A percentile compares a stretch with the other conserved stretches of the same genome.
phyloP scores from a whole-genome alignment of 805 yeast genomes.

The Saccharomycopsis oosterbeekiorum region DNA sequence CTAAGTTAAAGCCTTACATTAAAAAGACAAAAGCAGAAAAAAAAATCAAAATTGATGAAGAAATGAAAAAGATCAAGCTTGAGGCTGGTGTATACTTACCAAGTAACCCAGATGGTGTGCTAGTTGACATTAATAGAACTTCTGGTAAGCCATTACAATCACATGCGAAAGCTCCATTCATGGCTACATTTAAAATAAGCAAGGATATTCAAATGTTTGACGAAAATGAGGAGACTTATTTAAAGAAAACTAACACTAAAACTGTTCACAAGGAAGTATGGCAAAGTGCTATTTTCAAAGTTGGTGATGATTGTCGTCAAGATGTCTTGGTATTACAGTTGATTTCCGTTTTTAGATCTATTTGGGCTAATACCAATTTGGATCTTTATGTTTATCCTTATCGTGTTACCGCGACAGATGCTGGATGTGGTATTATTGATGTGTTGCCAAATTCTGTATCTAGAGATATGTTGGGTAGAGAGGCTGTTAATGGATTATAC shows the following conservation, averaged over 20 bases:
- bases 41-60: slow-evolving; percentile 92
- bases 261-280: slow-evolving; percentile 50
- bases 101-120: slow-evolving; percentile 92
- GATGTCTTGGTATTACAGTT: slow-evolving; percentile 90
- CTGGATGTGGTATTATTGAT: slow-evolving; percentile 98
- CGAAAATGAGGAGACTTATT: slow-evolving; percentile 19
- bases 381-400: slow-evolving; percentile 90
- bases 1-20: slow-evolving; percentile 88
- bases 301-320: slow-evolving; percentile 98
- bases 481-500: slow-evolving; percentile 93
- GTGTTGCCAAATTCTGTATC: slow-evolving; percentile 92
- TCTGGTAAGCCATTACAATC: slow-evolving; percentile 94
- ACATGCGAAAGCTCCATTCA: slow-evolving; percentile 97
- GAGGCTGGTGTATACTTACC: slow-evolving; percentile 86
- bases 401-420: slow-evolving; percentile 96
- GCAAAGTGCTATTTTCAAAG: slow-evolving; percentile 97
- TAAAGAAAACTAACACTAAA: slow-evolving; percentile 23
- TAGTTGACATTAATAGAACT: slow-evolving; percentile 81
- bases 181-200: slow-evolving; percentile 87
- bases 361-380: slow-evolving; percentile 80
- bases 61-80: slow-evolving; percentile 69
- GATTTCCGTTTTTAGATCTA: slow-evolving; percentile 81
- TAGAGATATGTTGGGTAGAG: slow-evolving; percentile 97
- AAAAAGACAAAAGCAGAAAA: slow-evolving; percentile 93
- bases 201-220: slow-evolving; percentile 39